Evolutionary conservation across 2,329 filamentous ascomycete species (phyloP), one percentile per base, ranked within the genome.

Genomic region (Sarocladiaceae sp.): DNA sequence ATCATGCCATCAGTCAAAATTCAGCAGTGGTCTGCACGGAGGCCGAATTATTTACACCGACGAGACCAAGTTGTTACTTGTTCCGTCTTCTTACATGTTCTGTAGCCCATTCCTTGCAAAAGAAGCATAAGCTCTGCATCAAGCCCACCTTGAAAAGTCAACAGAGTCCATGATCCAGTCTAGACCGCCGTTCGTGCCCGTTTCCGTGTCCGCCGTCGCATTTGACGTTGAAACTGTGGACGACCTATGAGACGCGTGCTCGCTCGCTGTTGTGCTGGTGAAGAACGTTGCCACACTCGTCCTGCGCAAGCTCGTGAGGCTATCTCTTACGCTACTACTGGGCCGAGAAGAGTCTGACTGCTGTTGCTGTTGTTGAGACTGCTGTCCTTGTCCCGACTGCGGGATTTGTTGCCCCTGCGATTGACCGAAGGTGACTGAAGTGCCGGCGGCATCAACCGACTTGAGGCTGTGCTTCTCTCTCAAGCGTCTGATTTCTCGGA

Each of bases 401-500:
- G 48, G 42, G 11, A 36, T 33, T 17, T n/a, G 28, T 18, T 33
- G 46, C 15, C 25, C 22, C 49, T 48, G 42, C 44, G 28, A 37
- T 31, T 48, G 51, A 15, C 22, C 37, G 2, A 31, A 39, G 4
- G 44, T n/a, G 4, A 5, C 17, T 8, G 49, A 47, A 15, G 52
- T 49, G 11, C 52, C 50, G 53, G 56, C 55, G 2, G 58, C 62
- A 11, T 36, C 47, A 7, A 20, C n/a, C n/a, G 53, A 64, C 57
- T 77, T 82, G 8, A 72, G 71, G 2, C 71, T 74, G 58, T 86
- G 78, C 54, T 79, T 82, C 54, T 95, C 89, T 25, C 91, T 83
- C 48, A 99, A 78, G 40, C 84, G 81, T 64, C 87, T 87, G 64
- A 99, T 95, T 65, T 93, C 88, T 47, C 88, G 83, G 12, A 97